phyloP scores from a whole-genome alignment of 2,329 filamentous ascomycete species.

The Venturia pyrina region DNA sequence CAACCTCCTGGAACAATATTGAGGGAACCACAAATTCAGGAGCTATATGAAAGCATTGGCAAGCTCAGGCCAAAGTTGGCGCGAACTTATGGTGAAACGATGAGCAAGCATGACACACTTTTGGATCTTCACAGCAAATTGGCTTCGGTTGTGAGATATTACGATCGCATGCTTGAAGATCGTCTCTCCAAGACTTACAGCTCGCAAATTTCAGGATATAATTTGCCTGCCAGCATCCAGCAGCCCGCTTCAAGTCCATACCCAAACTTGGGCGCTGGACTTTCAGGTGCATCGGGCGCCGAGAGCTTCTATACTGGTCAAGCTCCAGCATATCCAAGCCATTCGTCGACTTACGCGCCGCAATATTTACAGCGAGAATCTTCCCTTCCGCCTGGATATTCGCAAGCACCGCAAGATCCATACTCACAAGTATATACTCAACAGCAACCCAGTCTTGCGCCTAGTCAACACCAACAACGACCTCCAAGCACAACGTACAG shows the following conservation, averaged over 20 bases:
- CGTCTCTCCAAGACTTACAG: constrained; percentile 86
- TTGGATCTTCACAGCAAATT: constrained; percentile 91
- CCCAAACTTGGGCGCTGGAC: constrained; percentile 47
- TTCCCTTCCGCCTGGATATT: constrained; percentile 8
- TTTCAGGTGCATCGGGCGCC: constrained; percentile 42
- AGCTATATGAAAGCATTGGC: constrained; percentile 96
- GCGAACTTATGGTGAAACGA: constrained; percentile 92
- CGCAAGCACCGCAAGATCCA: constrained; percentile 33
- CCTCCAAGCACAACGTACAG: constrained; percentile 18
- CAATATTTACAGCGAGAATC: constrained; percentile 34
- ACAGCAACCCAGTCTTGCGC: constrained; percentile 16
- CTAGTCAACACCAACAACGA: constrained; percentile 16
- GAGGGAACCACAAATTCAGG: constrained; percentile 95
- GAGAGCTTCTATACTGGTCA: constrained; percentile 79
- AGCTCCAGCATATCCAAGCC: constrained; percentile 28
- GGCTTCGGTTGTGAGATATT: constrained; percentile 92
- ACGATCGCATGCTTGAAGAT: constrained; percentile 96
- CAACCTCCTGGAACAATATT: constrained; percentile 92
- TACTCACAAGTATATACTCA: constrained; percentile 26
- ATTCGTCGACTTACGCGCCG: constrained; percentile 39
- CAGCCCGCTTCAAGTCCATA: constrained; percentile 6
- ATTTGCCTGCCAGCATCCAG: constrained; percentile 19
- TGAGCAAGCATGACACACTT: constrained; percentile 98
- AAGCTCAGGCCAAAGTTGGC: constrained; percentile 85
- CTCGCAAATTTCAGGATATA: constrained; percentile 49